Evolutionary conservation across 345 rosid genomes (phyloP).

Genomic region (Pistacia vera): DNA sequence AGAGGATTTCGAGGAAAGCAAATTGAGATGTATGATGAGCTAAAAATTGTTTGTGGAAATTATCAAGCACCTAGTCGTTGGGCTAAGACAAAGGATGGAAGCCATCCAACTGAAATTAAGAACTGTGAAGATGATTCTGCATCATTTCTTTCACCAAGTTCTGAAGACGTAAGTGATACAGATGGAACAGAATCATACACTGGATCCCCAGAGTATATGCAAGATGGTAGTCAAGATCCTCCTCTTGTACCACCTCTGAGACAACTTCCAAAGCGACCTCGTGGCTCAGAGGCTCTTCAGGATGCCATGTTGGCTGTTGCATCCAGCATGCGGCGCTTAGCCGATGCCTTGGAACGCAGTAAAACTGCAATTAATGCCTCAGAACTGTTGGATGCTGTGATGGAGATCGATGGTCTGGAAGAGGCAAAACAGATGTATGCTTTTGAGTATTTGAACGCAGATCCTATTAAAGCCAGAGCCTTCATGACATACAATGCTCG

Average conservation of each 20-base stretch:
- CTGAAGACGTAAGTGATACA: slow-evolving; percentile 68
- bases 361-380: slow-evolving; percentile 51
- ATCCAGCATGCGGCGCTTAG: slow-evolving; percentile 68
- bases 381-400: slow-evolving; percentile 70
- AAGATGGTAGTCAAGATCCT: slow-evolving; percentile 61
- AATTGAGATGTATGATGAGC: slow-evolving; percentile 86
- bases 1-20: slow-evolving; percentile 78
- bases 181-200: slow-evolving; percentile 83
- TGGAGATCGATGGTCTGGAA: slow-evolving; percentile 89
- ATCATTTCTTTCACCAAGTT: slow-evolving; percentile 63
- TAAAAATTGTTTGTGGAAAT: slow-evolving; percentile 79
- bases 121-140: slow-evolving; percentile 73
- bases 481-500: slow-evolving; percentile 75
- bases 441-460: slow-evolving; percentile 81
- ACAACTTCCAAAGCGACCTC: slow-evolving; percentile 58
- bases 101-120: slow-evolving; percentile 41
- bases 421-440: slow-evolving; percentile 90
- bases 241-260: slow-evolving; percentile 54
- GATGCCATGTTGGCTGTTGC: slow-evolving; percentile 78
- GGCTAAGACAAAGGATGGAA: slow-evolving; percentile 65
- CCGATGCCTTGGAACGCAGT: slow-evolving; percentile 73
- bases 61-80: slow-evolving; percentile 70
- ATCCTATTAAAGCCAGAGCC: slow-evolving; percentile 86
- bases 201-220: slow-evolving; percentile 49
- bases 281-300: slow-evolving; percentile 59